Evolutionary conservation across 805 yeast species (phyloP).

Genomic region (Yarrowia sp.): DNA sequence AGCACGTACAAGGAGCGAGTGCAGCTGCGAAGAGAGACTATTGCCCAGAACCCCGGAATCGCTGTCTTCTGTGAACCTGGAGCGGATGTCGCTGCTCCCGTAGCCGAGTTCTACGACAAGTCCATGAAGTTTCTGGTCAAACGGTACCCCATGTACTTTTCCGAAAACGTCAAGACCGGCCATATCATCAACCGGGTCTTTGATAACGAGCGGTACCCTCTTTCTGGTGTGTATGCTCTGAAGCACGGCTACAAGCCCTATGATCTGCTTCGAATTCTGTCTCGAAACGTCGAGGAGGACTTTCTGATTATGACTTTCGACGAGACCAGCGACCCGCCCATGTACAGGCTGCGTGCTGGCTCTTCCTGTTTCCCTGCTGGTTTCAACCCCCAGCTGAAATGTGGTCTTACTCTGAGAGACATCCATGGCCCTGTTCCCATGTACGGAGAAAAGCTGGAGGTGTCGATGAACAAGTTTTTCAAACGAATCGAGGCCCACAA

Average conservation of each 20-base stretch:
- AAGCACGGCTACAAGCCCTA: constrained; percentile 39
- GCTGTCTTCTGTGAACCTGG: constrained; percentile 51
- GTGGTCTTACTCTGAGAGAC: constrained; percentile 61
- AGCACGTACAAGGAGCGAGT: constrained; percentile 60
- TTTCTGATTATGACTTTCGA: constrained; percentile 61
- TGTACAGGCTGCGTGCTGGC: constrained; percentile 62
- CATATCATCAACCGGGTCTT: constrained; percentile 45
- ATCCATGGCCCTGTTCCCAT: constrained; percentile 79
- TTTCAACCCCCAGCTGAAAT: constrained; percentile 65
- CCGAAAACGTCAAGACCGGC: constrained; percentile 41
- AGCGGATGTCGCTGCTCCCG: constrained; percentile 50
- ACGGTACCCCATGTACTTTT: constrained; percentile 64
- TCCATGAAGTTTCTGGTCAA: constrained; percentile 53
- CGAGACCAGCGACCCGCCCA: constrained; percentile 51
- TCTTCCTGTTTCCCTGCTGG: constrained; percentile 74
- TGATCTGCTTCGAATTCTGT: constrained; percentile 42
- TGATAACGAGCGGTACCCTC: constrained; percentile 54
- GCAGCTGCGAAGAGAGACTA: constrained; percentile 51
- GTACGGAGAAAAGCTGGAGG: constrained; percentile 61
- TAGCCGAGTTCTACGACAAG: constrained; percentile 60
- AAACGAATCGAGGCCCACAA: constrained; percentile 60
- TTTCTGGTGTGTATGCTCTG: constrained; percentile 9
- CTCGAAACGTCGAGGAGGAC: constrained; percentile 65
- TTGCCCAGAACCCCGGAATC: constrained; percentile 47
- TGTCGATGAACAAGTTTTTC: constrained; percentile 74